These are phyloP conservation scores for Nevesoporus exiguus DNA, from an alignment of 768 basidiomycete genomes.

Conservation along the genomic window DNA sequence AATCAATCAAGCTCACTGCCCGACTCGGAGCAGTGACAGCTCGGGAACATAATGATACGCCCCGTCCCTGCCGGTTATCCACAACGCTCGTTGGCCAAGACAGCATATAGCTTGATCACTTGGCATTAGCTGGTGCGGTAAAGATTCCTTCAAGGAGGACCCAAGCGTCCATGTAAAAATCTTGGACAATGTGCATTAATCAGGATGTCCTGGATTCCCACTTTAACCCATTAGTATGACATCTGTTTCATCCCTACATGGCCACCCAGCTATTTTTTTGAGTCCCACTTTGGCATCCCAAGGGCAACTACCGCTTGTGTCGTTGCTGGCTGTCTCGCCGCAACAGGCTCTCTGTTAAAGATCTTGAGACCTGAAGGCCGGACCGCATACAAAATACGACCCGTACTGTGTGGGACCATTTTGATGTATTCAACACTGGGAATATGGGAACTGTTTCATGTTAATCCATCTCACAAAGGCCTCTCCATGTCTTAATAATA, in stretches of 20 bases:
- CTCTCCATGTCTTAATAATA: constrained; percentile 12
- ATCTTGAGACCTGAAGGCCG: constrained; percentile 31
- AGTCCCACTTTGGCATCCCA: constrained; percentile 1
- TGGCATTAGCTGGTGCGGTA: no score
- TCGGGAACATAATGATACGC: no score
- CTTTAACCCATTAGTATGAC: constrained; percentile 33
- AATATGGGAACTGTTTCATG: constrained; percentile 16
- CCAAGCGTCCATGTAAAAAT: neutral
- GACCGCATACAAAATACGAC: constrained; percentile 23
- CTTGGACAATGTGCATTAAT: neutral
- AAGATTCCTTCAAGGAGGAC: no score
- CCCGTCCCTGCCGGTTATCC: neutral
- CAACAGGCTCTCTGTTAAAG: constrained; percentile 22
- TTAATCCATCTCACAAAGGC: constrained; percentile 17
- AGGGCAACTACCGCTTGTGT: constrained; percentile 38
- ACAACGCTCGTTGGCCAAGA: neutral
- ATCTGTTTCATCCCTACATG: constrained; percentile 23
- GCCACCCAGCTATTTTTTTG: neutral
- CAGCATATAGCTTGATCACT: neutral
- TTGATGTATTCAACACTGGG: constrained; percentile 20
- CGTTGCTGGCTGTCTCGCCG: constrained; percentile 28
- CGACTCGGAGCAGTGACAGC: no score
- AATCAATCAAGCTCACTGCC: constrained; percentile 5
- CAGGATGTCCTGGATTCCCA: neutral
- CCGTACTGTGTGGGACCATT: constrained; percentile 22